Evolutionary conservation across 2,329 filamentous ascomycete genomes (phyloP), one percentile per base, ranked within the genome.

Genomic region (Beauveria sp.): DNA sequence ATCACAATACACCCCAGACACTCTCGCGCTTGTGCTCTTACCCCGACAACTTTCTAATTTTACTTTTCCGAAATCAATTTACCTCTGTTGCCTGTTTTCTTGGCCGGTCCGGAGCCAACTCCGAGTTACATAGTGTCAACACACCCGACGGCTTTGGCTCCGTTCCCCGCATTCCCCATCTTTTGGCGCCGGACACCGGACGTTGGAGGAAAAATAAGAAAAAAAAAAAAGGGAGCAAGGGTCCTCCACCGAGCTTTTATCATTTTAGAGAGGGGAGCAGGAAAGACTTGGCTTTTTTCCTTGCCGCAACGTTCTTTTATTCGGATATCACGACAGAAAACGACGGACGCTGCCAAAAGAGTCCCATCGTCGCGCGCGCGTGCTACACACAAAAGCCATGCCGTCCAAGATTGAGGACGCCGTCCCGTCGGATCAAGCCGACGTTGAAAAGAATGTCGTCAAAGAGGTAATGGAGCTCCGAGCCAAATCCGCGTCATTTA

Each of bases 131-230:
- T 18, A 18, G 34, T 34, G 9, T 14, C 30, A 30, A 16, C 1
- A 7, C 7, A 12, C 9, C 34, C 8, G 22, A 8, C 26, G 34
- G 38, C 22, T n/a, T 26, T 42, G 24, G 38, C 8, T 12, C 28
- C 49, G 49, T 53, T 53, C 58, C 58, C 58, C 58, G 50, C 49
- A 60, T 40, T 60, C 58, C 16, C 49, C 49, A 53, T 60, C 58
- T n/a, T 34, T 24, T 40, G 38, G 28, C 30, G 8, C 55, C 54
- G 54, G 52, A 57, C 43, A 59, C 30, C 22, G 34, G 45, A 58
- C 24, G 47, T 40, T 57, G 26, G 54, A n/a, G 22, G 5, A 26
- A 28, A 40, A 52, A 42, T 42, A 24, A 16, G 30, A 14, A 5
- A 34, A 34, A 34, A 30, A n/a, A n/a, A 34, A 34, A 34, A 34